Conservation (phyloP, 148 eudicot genomes). For the Heliamphora exappendiculata region DNA sequence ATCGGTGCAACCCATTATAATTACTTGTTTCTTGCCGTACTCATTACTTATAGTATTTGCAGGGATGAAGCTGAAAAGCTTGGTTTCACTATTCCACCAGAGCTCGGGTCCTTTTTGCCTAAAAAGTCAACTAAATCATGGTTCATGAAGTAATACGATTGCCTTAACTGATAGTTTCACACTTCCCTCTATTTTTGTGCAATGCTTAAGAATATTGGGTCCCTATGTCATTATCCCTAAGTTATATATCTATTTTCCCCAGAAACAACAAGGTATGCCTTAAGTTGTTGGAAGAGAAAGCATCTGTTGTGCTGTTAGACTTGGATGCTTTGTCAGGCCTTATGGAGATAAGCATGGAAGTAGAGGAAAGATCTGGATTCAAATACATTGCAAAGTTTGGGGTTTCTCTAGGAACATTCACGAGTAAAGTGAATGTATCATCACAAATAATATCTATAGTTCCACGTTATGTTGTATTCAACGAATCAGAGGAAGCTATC, state of each 20-base stretch:
- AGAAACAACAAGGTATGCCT: constrained; percentile 66
- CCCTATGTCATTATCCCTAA: not conserved
- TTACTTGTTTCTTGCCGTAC: constrained; percentile 1
- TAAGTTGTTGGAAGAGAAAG: constrained; percentile 55
- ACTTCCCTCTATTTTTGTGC: not conserved
- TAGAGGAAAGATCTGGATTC: constrained; percentile 36
- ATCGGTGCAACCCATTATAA: not conserved
- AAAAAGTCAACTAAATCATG: constrained; percentile 67
- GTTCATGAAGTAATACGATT: constrained; percentile 77
- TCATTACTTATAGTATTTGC: constrained; percentile 22
- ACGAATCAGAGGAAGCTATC: constrained; percentile 63
- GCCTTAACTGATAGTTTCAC: not conserved
- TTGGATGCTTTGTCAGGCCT: constrained; percentile 90
- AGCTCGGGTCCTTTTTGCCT: constrained; percentile 62
- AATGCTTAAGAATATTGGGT: constrained; percentile 2
- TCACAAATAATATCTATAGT: constrained; percentile 59
- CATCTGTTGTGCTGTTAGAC: constrained; percentile 54
- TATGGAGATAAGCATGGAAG: constrained; percentile 65
- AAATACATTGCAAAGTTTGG: constrained; percentile 56
- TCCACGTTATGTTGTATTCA: constrained; percentile 67
- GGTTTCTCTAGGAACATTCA: constrained; percentile 63
- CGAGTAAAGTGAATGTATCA: constrained; percentile 38
- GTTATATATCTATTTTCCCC: constrained; percentile 14
- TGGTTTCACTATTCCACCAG: constrained; percentile 37
- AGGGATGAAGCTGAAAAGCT: constrained; percentile 59